Percentiles rank a stretch among this genome's conserved stretches.
These are phyloP conservation scores for Monilinia aucupariae DNA, from an alignment of 2,329 filamentous ascomycete genomes.

Conservation along the genomic window DNA sequence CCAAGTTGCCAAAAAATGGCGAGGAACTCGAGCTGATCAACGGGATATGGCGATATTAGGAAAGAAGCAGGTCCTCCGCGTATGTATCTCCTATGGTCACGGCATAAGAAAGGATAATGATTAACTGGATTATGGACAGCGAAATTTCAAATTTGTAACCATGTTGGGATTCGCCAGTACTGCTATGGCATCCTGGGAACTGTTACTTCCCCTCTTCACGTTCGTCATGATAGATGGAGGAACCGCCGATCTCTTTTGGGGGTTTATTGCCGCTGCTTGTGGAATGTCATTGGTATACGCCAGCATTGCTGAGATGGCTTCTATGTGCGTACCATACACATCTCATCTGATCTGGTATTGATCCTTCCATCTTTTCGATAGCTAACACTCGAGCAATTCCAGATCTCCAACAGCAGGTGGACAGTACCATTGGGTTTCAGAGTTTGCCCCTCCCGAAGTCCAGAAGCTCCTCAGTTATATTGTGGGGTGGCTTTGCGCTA, in stretches of 20 bases:
- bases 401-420: slow-evolving; percentile 51
- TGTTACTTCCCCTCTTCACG: slow-evolving; percentile 32
- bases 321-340: slow-evolving; percentile 25
- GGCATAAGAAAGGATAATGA: not conserved
- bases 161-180: slow-evolving; percentile 41
- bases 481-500: slow-evolving; percentile 42
- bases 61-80: slow-evolving; percentile 22
- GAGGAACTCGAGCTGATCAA: slow-evolving; percentile 18
- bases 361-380: not conserved
- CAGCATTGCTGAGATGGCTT: slow-evolving; percentile 29
- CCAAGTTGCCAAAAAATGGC: slow-evolving; percentile 13
- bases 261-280: slow-evolving; percentile 30
- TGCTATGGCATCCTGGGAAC: slow-evolving; percentile 42
- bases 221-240: slow-evolving; percentile 21
- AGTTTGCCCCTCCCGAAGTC: slow-evolving; percentile 43
- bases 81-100: not conserved
- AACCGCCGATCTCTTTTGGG: slow-evolving; percentile 37
- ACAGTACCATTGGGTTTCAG: slow-evolving; percentile 53
- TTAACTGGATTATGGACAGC: slow-evolving; percentile 20
- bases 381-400: not conserved
- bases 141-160: slow-evolving; percentile 39
- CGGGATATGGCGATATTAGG: slow-evolving; percentile 18
- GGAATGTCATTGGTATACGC: slow-evolving; percentile 27
- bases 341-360: not conserved
- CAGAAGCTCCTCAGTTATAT: slow-evolving; percentile 52